Conservation (phyloP, 2,329 filamentous ascomycete species). For the Apiospora saccharicola region DNA sequence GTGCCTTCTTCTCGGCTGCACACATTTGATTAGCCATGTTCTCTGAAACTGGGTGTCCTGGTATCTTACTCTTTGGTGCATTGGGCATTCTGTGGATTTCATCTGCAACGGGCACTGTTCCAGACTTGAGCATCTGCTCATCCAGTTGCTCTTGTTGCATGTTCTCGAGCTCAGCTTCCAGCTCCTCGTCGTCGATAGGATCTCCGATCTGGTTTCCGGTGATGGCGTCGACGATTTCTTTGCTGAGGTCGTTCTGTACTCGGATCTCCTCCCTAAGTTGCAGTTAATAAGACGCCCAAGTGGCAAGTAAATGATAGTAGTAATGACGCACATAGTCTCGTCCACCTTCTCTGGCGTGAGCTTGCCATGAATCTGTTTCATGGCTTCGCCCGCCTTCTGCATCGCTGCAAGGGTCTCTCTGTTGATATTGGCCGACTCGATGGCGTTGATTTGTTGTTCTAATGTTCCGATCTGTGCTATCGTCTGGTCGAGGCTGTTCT, state of each 20-base stretch:
- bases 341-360: slow-evolving; percentile 96
- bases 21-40: slow-evolving; percentile 28
- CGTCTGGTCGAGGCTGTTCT: slow-evolving; percentile 91
- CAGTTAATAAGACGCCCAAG: slow-evolving; percentile 26
- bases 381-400: slow-evolving; percentile 88
- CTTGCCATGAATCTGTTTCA: slow-evolving; percentile 91
- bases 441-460: slow-evolving; percentile 94
- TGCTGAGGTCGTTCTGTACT: slow-evolving; percentile 90
- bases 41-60: slow-evolving; percentile 1
- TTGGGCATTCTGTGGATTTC: slow-evolving; percentile 79
- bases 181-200: slow-evolving; percentile 81
- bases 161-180: slow-evolving; percentile 84
- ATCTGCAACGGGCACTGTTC: slow-evolving; percentile 82
- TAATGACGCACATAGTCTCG: slow-evolving; percentile 80
- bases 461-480: slow-evolving; percentile 88
- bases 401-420: slow-evolving; percentile 94
- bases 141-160: slow-evolving; percentile 94
- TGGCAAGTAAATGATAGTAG: slow-evolving; percentile 21
- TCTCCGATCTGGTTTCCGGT: slow-evolving; percentile 73
- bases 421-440: slow-evolving; percentile 99
- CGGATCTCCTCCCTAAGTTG: slow-evolving; percentile 79
- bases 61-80: slow-evolving; percentile 75
- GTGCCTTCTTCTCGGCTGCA: slow-evolving; percentile 57
- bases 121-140: slow-evolving; percentile 91
- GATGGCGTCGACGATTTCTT: slow-evolving; percentile 90